phyloP scores from a whole-genome alignment of 2,329 filamentous ascomycete genomes.

The Coniella vitis region DNA sequence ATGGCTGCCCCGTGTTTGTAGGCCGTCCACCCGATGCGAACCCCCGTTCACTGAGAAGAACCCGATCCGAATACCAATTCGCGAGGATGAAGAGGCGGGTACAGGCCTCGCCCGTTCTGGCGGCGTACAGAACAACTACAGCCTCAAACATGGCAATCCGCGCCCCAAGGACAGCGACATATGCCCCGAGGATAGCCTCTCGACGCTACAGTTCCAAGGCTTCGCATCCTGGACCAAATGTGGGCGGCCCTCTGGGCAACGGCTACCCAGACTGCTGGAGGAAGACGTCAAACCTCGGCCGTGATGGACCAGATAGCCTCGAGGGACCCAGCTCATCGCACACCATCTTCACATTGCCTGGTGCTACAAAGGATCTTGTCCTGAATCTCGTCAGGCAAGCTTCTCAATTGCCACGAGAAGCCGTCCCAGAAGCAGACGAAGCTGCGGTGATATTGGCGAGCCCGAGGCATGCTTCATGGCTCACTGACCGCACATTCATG shows the following conservation, averaged over 20 bases:
- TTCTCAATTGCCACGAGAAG: neutral
- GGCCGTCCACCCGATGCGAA: too few relatives aligned
- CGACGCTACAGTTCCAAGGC: too few relatives aligned
- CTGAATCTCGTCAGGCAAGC: neutral
- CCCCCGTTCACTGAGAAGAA: too few relatives aligned
- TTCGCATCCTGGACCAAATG: too few relatives aligned
- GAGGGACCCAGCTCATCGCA: neutral
- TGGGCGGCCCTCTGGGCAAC: neutral
- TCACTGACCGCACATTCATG: conserved; percentile 39
- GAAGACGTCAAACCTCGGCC: neutral
- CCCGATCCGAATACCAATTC: too few relatives aligned
- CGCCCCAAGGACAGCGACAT: too few relatives aligned
- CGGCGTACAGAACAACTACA: too few relatives aligned
- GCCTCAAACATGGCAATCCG: too few relatives aligned
- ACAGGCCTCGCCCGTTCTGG: too few relatives aligned
- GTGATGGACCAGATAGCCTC: neutral
- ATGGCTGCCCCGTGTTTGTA: too few relatives aligned
- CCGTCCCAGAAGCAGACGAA: conserved; percentile 17
- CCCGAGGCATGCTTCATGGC: conserved; percentile 38
- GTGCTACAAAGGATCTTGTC: conserved; percentile 5
- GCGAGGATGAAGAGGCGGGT: too few relatives aligned
- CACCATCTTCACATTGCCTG: conserved; percentile 1
- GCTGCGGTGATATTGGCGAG: conserved; percentile 46
- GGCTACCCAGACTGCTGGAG: neutral
- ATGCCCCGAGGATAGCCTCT: too few relatives aligned